Conservation (phyloP, 2,329 filamentous ascomycete species). For the Monosporascus sp. region DNA sequence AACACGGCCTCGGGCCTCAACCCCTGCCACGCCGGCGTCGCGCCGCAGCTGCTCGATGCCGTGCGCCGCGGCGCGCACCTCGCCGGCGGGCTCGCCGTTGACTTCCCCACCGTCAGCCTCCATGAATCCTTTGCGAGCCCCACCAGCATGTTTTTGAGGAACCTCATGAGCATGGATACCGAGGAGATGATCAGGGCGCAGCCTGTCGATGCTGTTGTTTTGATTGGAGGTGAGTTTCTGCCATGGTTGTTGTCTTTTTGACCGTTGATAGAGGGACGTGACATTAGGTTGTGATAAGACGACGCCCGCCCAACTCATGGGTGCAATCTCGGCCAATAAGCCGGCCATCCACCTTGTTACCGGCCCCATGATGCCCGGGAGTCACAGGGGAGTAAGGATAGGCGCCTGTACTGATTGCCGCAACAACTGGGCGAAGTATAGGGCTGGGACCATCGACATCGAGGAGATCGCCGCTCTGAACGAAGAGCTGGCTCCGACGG, state of each 20-base stretch:
- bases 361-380: slow-evolving; percentile 72
- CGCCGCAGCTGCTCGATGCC: slow-evolving; percentile 64
- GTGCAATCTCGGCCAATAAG: slow-evolving; percentile 69
- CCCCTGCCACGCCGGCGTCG: slow-evolving; percentile 65
- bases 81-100: slow-evolving; percentile 61
- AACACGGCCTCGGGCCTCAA: slow-evolving; percentile 72
- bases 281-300: slow-evolving; percentile 67
- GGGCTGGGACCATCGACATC: slow-evolving; percentile 61
- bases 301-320: slow-evolving; percentile 69
- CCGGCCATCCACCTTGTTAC: slow-evolving; percentile 64
- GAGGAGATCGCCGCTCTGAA: slow-evolving; percentile 68
- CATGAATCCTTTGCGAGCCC: slow-evolving; percentile 65
- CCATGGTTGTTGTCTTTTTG: too few species aligned
- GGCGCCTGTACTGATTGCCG: slow-evolving; percentile 72
- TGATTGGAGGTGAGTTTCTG: slow-evolving; percentile 54
- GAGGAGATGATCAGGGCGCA: slow-evolving; percentile 73
- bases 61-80: slow-evolving; percentile 64
- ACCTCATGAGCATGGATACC: slow-evolving; percentile 75
- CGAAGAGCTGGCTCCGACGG: slow-evolving; percentile 67
- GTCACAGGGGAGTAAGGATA: slow-evolving; percentile 56
- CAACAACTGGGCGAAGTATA: slow-evolving; percentile 66
- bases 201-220: slow-evolving; percentile 61
- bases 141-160: slow-evolving; percentile 70
- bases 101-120: slow-evolving; percentile 69
- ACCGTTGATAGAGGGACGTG: background rate